Conservation (phyloP, 2,329 filamentous ascomycete genomes). For the Penicillium sp. region DNA sequence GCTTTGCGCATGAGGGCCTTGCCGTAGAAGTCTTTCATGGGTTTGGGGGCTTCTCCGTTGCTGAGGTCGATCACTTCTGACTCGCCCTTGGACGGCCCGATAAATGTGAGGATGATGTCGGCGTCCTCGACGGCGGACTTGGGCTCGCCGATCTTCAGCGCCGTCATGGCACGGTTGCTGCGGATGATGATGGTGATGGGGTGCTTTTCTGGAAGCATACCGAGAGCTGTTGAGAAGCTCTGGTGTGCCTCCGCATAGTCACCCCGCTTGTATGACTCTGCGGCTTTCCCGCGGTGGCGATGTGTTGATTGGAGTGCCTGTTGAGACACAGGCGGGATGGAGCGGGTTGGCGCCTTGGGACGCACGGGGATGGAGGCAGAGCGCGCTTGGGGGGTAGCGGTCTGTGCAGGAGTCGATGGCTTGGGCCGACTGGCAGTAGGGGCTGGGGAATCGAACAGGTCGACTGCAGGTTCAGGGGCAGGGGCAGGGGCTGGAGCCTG, state of each 20-base stretch:
- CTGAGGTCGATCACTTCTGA: constrained; percentile 75
- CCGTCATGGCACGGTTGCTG: constrained; percentile 86
- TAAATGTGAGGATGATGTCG: constrained; percentile 75
- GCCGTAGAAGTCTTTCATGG: constrained; percentile 90
- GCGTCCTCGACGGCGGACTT: constrained; percentile 85
- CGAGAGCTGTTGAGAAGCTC: constrained; percentile 76
- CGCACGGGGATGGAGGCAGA: constrained; percentile 47
- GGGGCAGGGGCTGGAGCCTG: constrained; percentile 48
- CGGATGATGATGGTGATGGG: constrained; percentile 85
- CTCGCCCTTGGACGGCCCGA: constrained; percentile 76
- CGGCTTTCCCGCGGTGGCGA: constrained; percentile 76
- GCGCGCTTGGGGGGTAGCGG: constrained; percentile 44
- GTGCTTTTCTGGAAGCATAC: constrained; percentile 72
- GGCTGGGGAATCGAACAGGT: constrained; percentile 61
- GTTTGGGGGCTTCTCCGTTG: constrained; percentile 66
- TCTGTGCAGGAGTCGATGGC: constrained; percentile 37
- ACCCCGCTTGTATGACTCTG: constrained; percentile 88
- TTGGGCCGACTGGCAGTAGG: constrained; percentile 32
- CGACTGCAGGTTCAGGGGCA: constrained; percentile 53
- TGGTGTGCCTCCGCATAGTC: constrained; percentile 86
- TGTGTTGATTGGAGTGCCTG: constrained; percentile 73
- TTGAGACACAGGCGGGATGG: constrained; percentile 65
- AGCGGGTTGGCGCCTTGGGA: constrained; percentile 51
- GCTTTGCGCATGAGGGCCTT: constrained; percentile 94
- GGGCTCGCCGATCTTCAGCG: constrained; percentile 87